Conservation (phyloP, 148 eudicot genomes). For the Pharnaceum exiguum region DNA sequence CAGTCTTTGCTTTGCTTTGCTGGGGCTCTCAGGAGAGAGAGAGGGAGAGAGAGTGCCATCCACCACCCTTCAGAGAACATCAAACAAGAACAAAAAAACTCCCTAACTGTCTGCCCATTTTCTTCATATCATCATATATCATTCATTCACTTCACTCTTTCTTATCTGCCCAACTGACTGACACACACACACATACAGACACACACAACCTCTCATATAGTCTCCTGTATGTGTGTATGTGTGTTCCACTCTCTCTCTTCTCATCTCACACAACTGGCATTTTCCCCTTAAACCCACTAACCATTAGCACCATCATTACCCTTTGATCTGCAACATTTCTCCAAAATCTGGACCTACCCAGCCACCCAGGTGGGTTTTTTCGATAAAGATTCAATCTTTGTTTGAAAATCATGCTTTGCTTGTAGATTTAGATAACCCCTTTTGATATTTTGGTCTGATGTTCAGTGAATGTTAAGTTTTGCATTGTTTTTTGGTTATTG, state of each 20-base stretch:
- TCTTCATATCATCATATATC: too few relatives aligned
- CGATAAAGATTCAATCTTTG: too few relatives aligned
- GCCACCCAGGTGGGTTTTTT: too few relatives aligned
- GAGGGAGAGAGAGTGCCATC: background rate
- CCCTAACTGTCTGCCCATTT: background rate
- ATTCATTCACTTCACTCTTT: conserved; percentile 21
- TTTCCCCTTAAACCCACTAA: background rate
- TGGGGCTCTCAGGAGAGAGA: background rate
- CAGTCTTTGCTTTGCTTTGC: too few relatives aligned
- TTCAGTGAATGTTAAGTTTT: background rate
- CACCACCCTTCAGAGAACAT: too few relatives aligned
- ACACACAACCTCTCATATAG: too few relatives aligned
- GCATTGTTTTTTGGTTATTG: background rate
- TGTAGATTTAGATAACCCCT: conserved; percentile 4
- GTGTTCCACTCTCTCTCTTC: background rate
- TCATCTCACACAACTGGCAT: conserved; percentile 4
- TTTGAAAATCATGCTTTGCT: too few relatives aligned
- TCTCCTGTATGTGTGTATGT: background rate
- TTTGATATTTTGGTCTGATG: background rate
- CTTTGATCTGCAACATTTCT: too few relatives aligned
- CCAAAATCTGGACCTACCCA: too few relatives aligned
- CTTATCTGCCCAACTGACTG: conserved; percentile 8
- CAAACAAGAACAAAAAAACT: background rate
- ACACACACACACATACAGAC: too few relatives aligned
- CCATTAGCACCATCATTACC: background rate